These are phyloP conservation scores for Zygoascus hellenicus DNA, from an alignment of 1,139 yeast species.

Conservation along the genomic window DNA sequence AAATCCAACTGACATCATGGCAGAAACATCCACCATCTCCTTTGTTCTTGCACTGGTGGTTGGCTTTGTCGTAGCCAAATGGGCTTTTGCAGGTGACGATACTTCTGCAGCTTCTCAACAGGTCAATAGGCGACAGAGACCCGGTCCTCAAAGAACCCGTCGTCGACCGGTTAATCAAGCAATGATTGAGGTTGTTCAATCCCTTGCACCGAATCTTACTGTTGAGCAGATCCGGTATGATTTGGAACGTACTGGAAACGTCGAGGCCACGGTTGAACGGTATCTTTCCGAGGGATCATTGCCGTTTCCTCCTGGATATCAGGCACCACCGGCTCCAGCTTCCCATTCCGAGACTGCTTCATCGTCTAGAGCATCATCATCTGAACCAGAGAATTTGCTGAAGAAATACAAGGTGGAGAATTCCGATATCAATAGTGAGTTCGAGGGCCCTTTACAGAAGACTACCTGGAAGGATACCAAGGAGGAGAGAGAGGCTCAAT, in stretches of 20 bases:
- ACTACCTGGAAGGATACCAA: conserved; percentile 37
- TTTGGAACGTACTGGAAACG: conserved; percentile 65
- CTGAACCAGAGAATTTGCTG: conserved; percentile 1
- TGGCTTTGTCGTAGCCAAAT: conserved; percentile 19
- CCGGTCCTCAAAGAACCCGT: conserved; percentile 5
- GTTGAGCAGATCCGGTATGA: conserved; percentile 55
- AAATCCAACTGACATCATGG: conserved; percentile 2
- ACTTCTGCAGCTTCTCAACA: neutral
- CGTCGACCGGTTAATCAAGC: conserved; percentile 60
- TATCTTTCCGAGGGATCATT: conserved; percentile 58
- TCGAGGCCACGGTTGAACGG: conserved; percentile 71
- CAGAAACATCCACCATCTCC: conserved; percentile 11
- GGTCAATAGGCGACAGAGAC: neutral
- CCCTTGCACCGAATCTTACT: conserved; percentile 70
- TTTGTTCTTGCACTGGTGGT: conserved; percentile 22
- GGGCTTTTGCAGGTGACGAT: conserved; percentile 13
- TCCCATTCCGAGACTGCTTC: conserved; percentile 2
- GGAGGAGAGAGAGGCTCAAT: conserved; percentile 38
- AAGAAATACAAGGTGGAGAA: conserved; percentile 6
- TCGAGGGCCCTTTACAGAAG: conserved; percentile 16
- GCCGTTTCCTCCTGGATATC: conserved; percentile 55
- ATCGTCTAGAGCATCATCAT: conserved; percentile 11
- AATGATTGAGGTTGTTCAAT: conserved; percentile 83
- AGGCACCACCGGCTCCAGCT: conserved; percentile 3
- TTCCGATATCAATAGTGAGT: conserved; percentile 5